Evolutionary conservation across 1,284 basidiomycete species (phyloP).

Genomic region (Apiotrichum mycotoxinovorans): DNA sequence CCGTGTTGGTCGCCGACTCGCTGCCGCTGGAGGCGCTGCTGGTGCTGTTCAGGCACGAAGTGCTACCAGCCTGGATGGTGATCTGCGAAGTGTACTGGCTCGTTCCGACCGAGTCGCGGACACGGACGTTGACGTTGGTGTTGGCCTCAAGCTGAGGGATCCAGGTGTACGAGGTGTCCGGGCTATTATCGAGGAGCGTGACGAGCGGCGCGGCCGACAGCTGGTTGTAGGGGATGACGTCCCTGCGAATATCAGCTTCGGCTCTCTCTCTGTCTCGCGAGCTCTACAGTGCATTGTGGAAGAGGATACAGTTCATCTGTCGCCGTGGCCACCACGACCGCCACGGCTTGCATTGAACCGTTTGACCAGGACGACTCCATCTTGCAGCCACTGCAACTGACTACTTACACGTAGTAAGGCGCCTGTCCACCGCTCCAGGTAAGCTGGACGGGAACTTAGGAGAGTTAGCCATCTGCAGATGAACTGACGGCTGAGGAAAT

Average conservation of each 20-base stretch:
- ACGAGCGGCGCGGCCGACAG: conserved; percentile 57
- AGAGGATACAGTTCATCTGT: no score
- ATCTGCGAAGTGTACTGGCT: conserved; percentile 59
- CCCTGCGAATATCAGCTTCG: conserved; percentile 14
- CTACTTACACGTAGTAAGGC: conserved; percentile 61
- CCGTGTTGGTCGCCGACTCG: background rate
- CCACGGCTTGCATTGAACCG: no score
- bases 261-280: no score
- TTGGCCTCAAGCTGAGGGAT: conserved; percentile 56
- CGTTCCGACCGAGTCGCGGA: conserved; percentile 51
- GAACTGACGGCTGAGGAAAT: background rate
- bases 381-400: no score
- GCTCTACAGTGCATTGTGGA: no score
- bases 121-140: conserved; percentile 46
- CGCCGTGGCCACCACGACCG: no score
- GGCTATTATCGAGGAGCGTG: conserved; percentile 26
- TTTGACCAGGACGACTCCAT: no score
- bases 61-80: conserved; percentile 54
- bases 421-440: conserved; percentile 58
- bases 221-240: conserved; percentile 68
- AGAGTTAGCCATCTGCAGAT: background rate
- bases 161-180: conserved; percentile 61
- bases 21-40: background rate
- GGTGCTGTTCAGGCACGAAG: conserved; percentile 26
- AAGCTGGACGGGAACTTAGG: conserved; percentile 41